phyloP scores from a whole-genome alignment of 2,329 filamentous ascomycete genomes.

The Aureobasidium sp. region DNA sequence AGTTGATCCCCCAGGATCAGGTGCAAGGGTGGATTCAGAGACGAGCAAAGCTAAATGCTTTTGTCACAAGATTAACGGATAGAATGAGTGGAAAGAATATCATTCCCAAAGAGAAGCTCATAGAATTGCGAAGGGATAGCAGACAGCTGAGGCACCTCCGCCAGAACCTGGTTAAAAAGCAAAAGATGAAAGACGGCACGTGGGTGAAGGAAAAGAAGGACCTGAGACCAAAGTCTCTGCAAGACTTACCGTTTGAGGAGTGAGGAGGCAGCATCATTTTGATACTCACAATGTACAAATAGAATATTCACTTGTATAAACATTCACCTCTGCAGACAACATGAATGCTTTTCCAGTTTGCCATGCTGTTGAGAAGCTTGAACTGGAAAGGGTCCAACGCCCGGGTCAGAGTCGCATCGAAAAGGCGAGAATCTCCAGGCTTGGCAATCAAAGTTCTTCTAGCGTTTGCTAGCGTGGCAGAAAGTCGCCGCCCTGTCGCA shows the following conservation, averaged over 20 bases:
- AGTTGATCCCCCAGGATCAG: slow-evolving; percentile 19
- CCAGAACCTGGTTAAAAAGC: neutral
- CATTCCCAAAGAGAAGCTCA: slow-evolving; percentile 1
- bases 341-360: neutral
- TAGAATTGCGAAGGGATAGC: slow-evolving; percentile 6
- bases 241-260: neutral
- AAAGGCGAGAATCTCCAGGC: neutral
- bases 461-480: slow-evolving; percentile 10
- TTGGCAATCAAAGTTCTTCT: slow-evolving; percentile 10
- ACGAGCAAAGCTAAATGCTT: slow-evolving; percentile 19
- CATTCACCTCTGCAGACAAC: neutral
- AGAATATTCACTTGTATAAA: neutral
- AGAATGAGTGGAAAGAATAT: slow-evolving; percentile 11
- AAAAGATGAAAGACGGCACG: slow-evolving; percentile 9
- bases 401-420: neutral
- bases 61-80: slow-evolving; percentile 15
- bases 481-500: slow-evolving; percentile 12
- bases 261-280: neutral
- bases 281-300: neutral
- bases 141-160: slow-evolving; percentile 9
- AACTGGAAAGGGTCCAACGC: neutral
- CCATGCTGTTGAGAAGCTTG: neutral
- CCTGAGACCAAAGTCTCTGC: neutral
- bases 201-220: slow-evolving; percentile 6
- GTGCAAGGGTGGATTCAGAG: slow-evolving; percentile 19